These are phyloP conservation scores for Talaromyces proteolyticus DNA, from an alignment of 495 filamentous ascomycete genomes.

Conservation along the genomic window DNA sequence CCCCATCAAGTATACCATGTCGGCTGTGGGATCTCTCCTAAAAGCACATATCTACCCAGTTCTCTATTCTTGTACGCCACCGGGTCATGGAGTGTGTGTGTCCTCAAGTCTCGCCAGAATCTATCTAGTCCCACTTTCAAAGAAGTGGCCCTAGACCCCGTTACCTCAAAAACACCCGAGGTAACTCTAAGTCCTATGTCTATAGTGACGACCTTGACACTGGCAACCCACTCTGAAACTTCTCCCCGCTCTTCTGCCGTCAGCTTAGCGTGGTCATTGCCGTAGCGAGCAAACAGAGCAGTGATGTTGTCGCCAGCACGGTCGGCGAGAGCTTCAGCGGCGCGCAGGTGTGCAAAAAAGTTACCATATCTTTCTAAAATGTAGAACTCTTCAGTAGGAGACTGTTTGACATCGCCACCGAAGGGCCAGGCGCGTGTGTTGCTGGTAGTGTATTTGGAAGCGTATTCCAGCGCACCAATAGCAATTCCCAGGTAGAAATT, in stretches of 20 bases:
- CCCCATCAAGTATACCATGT: slow-evolving; percentile 51
- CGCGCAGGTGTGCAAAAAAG: slow-evolving; percentile 52
- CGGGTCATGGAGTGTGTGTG: slow-evolving; percentile 57
- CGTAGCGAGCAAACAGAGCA: slow-evolving; percentile 31
- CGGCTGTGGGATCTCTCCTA: slow-evolving; percentile 46
- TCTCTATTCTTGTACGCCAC: slow-evolving; percentile 57
- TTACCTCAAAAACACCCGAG: slow-evolving; percentile 53
- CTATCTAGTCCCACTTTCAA: slow-evolving; percentile 50
- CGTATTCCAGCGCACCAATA: slow-evolving; percentile 42
- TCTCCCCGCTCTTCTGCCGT: slow-evolving; percentile 46
- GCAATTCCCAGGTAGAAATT: slow-evolving; percentile 61
- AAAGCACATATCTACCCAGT: slow-evolving; percentile 45
- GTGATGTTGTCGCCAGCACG: slow-evolving; percentile 39
- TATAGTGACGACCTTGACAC: slow-evolving; percentile 52
- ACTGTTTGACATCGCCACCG: slow-evolving; percentile 47
- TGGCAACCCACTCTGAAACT: slow-evolving; percentile 53
- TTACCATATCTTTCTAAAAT: slow-evolving; percentile 55
- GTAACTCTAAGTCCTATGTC: slow-evolving; percentile 51
- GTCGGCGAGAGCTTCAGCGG: slow-evolving; percentile 49
- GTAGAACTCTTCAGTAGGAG: slow-evolving; percentile 54
- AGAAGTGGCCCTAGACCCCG: slow-evolving; percentile 47
- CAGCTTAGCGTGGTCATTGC: slow-evolving; percentile 23
- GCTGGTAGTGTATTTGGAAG: slow-evolving; percentile 42
- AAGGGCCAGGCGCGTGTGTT: slow-evolving; percentile 54
- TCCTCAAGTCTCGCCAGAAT: slow-evolving; percentile 56